Percentiles rank a stretch among this genome's conserved stretches.
These are phyloP conservation scores for Fusarium torreyae DNA, from an alignment of 2,329 filamentous ascomycete genomes.

Conservation along the genomic window DNA sequence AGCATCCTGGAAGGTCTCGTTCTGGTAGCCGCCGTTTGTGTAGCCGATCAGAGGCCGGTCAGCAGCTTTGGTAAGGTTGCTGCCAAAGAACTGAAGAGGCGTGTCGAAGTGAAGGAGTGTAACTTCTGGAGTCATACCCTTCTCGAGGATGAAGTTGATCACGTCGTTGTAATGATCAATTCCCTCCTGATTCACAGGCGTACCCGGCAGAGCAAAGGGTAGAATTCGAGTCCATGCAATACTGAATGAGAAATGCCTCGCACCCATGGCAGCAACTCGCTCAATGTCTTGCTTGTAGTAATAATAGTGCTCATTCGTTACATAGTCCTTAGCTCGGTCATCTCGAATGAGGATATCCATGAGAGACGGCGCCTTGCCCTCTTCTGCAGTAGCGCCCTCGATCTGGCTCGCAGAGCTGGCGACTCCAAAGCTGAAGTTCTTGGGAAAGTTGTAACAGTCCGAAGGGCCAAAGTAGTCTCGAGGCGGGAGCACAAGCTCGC, in stretches of 20 bases:
- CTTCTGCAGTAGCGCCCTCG: slow-evolving; percentile 61
- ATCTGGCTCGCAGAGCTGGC: slow-evolving; percentile 63
- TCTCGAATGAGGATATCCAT: slow-evolving; percentile 58
- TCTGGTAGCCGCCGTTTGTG: slow-evolving; percentile 61
- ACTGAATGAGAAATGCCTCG: slow-evolving; percentile 67
- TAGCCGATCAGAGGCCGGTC: slow-evolving; percentile 55
- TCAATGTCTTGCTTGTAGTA: slow-evolving; percentile 71
- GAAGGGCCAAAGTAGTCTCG: slow-evolving; percentile 64
- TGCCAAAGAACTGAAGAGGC: slow-evolving; percentile 60
- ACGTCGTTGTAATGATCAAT: slow-evolving; percentile 69
- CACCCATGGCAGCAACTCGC: slow-evolving; percentile 65
- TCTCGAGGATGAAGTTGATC: slow-evolving; percentile 64
- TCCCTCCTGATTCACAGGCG: slow-evolving; percentile 66
- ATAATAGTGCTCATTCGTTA: slow-evolving; percentile 68
- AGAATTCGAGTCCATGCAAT: slow-evolving; percentile 68
- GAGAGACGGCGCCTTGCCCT: slow-evolving; percentile 61
- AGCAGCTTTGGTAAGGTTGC: slow-evolving; percentile 48
- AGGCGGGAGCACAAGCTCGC: slow-evolving; percentile 70
- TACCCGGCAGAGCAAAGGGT: slow-evolving; percentile 65
- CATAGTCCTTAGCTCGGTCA: slow-evolving; percentile 51
- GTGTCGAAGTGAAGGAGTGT: slow-evolving; percentile 67
- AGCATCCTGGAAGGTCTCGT: slow-evolving; percentile 63
- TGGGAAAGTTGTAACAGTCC: slow-evolving; percentile 65
- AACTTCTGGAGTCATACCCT: slow-evolving; percentile 65
- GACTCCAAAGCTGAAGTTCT: slow-evolving; percentile 65